These are phyloP conservation scores for Cornus suecica DNA, from an alignment of 148 eudicot genomes.

Conservation along the genomic window DNA sequence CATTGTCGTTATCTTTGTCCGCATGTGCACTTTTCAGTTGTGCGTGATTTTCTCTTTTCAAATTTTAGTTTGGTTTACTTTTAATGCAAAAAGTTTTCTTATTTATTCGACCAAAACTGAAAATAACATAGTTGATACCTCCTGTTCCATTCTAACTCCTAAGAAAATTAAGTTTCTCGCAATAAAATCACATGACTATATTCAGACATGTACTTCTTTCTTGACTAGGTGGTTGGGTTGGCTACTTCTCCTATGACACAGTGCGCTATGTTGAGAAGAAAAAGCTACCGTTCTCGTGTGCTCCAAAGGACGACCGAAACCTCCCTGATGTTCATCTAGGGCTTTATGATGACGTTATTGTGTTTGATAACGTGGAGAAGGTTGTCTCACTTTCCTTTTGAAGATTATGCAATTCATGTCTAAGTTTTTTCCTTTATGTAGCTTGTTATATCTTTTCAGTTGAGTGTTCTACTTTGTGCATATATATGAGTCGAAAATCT, in stretches of 20 bases:
- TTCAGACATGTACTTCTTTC: constrained; percentile 13
- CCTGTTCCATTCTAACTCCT: not conserved
- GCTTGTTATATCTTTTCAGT: not conserved
- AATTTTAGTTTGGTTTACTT: not conserved
- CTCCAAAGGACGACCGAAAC: constrained; percentile 87
- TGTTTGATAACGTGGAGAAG: constrained; percentile 96
- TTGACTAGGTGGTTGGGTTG: constrained; percentile 94
- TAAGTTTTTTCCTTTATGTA: not conserved
- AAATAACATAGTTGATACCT: not conserved
- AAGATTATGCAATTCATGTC: not conserved
- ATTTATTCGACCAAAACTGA: too few relatives aligned
- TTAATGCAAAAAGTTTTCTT: too few relatives aligned
- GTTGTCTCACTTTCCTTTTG: constrained; percentile 30
- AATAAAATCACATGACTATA: constrained; percentile 1
- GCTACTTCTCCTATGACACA: constrained; percentile 94
- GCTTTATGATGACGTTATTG: constrained; percentile 89
- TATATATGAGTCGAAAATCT: not conserved
- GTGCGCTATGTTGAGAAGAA: constrained; percentile 95
- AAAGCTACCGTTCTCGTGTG: constrained; percentile 81
- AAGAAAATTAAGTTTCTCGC: not conserved
- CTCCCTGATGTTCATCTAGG: constrained; percentile 95
- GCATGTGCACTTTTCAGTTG: not conserved
- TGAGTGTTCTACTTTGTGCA: too few relatives aligned
- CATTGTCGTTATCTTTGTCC: not conserved
- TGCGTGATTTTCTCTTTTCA: not conserved